Percentiles rank a stretch among this genome's conserved stretches.
Conservation (phyloP, 352 stramenopile genomes). For the Pythium aquatile region DNA sequence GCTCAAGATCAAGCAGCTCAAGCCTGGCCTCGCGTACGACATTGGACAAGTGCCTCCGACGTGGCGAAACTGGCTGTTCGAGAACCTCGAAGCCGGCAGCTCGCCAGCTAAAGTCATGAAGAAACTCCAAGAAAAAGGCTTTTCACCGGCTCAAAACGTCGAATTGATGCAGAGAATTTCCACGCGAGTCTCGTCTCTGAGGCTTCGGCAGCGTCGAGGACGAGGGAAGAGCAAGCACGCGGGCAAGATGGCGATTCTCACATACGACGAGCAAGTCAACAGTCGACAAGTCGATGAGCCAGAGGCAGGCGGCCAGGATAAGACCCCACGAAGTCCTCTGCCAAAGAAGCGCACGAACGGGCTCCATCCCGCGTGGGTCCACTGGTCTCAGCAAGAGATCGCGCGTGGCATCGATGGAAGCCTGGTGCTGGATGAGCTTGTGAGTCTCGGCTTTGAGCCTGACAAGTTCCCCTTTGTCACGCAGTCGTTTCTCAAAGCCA, state of each 20-base stretch:
- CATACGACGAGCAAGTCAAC: constrained; percentile 38
- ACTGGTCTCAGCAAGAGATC: constrained; percentile 66
- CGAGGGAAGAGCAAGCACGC: constrained; percentile 22
- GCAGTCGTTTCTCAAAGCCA: constrained; percentile 38
- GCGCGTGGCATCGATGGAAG: constrained; percentile 54
- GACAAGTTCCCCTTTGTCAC: constrained; percentile 54
- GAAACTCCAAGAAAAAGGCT: constrained; percentile 57
- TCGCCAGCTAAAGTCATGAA: constrained; percentile 51
- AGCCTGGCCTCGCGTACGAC: constrained; percentile 57
- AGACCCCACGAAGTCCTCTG: constrained; percentile 5
- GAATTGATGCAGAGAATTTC: constrained; percentile 68
- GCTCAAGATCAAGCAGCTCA: constrained; percentile 52
- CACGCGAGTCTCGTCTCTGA: constrained; percentile 43
- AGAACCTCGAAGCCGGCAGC: constrained; percentile 54
- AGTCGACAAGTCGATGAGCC: constrained; percentile 7
- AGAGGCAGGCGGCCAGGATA: neutral
- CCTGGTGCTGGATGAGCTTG: constrained; percentile 55
- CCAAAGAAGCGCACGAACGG: constrained; percentile 19
- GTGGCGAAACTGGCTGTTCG: constrained; percentile 62
- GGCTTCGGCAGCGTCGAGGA: constrained; percentile 43
- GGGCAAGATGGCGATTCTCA: constrained; percentile 3
- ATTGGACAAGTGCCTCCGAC: constrained; percentile 44
- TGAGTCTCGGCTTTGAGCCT: constrained; percentile 46
- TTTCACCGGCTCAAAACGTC: constrained; percentile 48
- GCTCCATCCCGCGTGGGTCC: constrained; percentile 59